Evolutionary conservation across 2,329 filamentous ascomycete species (phyloP), one percentile per base, ranked within the genome.

Genomic region (Aspergillus flavus): DNA sequence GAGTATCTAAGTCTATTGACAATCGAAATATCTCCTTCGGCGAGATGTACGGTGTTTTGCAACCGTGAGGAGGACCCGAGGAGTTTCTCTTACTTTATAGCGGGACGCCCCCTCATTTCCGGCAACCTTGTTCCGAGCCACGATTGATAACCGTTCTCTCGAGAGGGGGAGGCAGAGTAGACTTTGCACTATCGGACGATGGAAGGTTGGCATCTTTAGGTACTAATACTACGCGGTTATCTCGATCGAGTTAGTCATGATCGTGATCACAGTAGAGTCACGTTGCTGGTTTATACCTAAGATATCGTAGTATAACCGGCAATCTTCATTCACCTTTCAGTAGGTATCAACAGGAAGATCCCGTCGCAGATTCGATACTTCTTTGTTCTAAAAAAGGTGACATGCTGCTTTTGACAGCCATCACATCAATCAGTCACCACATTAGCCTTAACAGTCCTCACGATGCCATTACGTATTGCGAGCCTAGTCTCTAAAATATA

Each of bases 1-100:
- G 14, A 26, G 55, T 21, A 16, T 64, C 58, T 61, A 41, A 58
- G 62, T 12, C 19, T 30, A 48, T 19, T 30, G 45, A 21, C 23
- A 12, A 21, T 48, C 1, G 30, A 32, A 36, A 52, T n/a, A 19
- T 10, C 4, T 58, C 21, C 14, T 28, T 19, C 3, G 45, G 23
- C 11, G 1, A 26, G n/a, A 16, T 48, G 23, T 48, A 48, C 12
- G 5, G 28, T 12, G 48, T 11, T 32, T 32, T 12, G 5, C 11
- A n/a, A 12, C 9, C 16, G 16, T 30, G 46, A n/a, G 14, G 48
- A 52, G 28, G n/a, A 52, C 9, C 28, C 48, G 19, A 32, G 52
- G 52, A 26, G 14, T 19, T 19, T 19, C 10, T 32, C 11, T 52
- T 32, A 55, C 12, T 32, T 55, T 36, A 54, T 36, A 54, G 30